These are phyloP conservation scores for Suillus occidentalis DNA, from an alignment of 768 basidiomycete species.

Conservation along the genomic window DNA sequence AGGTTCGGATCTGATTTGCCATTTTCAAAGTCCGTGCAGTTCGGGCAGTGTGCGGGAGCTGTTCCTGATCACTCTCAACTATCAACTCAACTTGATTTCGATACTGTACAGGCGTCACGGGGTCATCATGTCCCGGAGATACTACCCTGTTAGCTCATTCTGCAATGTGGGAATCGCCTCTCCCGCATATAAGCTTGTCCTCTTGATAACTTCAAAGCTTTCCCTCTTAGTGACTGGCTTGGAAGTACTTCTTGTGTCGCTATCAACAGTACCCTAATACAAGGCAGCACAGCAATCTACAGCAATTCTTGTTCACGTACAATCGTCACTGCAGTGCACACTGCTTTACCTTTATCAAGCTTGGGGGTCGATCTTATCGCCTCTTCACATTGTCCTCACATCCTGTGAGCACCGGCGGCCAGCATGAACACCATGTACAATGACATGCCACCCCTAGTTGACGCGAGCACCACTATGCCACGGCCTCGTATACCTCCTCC, in stretches of 20 bases:
- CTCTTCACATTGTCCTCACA: conserved; percentile 17
- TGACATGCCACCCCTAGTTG: conserved; percentile 30
- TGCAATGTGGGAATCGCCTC: not conserved
- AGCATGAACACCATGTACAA: conserved; percentile 16
- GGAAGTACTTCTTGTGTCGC: not conserved
- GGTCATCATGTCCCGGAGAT: not conserved
- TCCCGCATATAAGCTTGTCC: not conserved
- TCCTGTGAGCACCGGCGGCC: conserved; percentile 14
- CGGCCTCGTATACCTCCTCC: conserved; percentile 26
- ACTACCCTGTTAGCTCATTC: not conserved
- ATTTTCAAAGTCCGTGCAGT: not conserved
- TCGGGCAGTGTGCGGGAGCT: not conserved
- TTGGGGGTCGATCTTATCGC: not conserved
- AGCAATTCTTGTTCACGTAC: not conserved
- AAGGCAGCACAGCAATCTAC: not conserved
- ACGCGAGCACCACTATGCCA: conserved; percentile 12
- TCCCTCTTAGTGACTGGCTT: not conserved
- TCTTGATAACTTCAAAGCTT: too few species aligned
- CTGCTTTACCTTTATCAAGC: not conserved
- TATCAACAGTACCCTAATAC: not conserved
- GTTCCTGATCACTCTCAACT: not conserved
- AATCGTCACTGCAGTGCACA: not conserved
- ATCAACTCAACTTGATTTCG: not conserved
- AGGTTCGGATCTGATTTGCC: not conserved
- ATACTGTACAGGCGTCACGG: not conserved